Evolutionary conservation across 169 alveolate genomes (phyloP).

Genomic region (Blepharisma undulans): DNA sequence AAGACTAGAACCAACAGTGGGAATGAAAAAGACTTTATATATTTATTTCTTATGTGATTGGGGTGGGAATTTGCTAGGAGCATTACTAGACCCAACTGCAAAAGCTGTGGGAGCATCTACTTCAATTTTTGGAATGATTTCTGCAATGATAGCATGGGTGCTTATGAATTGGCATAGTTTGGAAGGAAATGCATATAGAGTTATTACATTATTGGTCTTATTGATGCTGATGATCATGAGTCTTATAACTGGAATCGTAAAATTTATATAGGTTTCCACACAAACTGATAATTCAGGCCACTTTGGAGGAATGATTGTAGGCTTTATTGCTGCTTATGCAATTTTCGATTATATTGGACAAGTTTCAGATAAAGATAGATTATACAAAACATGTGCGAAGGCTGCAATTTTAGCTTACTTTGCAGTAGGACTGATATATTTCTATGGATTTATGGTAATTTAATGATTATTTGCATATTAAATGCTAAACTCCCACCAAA

Average conservation of each 20-base stretch:
- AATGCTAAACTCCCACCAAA: no score
- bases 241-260: constrained; percentile 14
- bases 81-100: not conserved
- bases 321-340: constrained; percentile 36
- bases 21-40: constrained; percentile 34
- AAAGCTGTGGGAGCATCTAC: constrained; percentile 63
- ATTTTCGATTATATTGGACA: constrained; percentile 35
- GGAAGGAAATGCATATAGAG: constrained; percentile 23
- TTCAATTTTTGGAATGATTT: constrained; percentile 50
- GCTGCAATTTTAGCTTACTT: not conserved
- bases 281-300: constrained; percentile 53
- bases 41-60: constrained; percentile 48
- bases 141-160: constrained; percentile 42
- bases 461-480: not conserved
- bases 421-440: not conserved
- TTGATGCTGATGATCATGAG: constrained; percentile 33
- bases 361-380: not conserved
- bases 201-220: constrained; percentile 38
- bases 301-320: constrained; percentile 60
- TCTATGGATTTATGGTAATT: not conserved
- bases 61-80: constrained; percentile 52
- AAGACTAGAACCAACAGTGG: constrained; percentile 52
- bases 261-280: constrained; percentile 5
- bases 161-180: constrained; percentile 53
- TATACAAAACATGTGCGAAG: not conserved